phyloP scores from a whole-genome alignment of 495 filamentous ascomycete genomes.

The Margaritispora aquatica region DNA sequence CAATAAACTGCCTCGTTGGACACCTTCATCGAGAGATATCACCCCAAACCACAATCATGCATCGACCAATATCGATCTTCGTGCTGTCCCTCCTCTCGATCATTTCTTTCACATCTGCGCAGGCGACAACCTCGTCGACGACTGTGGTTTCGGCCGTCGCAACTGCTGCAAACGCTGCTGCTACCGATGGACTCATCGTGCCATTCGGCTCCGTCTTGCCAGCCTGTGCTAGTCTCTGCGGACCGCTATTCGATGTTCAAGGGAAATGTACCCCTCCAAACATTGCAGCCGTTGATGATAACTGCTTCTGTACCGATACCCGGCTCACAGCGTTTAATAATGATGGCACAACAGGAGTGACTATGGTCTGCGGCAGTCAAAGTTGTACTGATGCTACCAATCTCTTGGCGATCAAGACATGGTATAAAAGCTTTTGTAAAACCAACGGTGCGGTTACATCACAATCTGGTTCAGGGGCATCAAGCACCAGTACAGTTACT shows the following conservation, averaged over 20 bases:
- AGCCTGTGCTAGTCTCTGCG: slow-evolving; percentile 39
- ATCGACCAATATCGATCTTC: not conserved
- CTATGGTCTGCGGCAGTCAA: slow-evolving; percentile 4
- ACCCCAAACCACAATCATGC: slow-evolving; percentile 5
- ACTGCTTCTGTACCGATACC: slow-evolving; percentile 43
- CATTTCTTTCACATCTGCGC: slow-evolving; percentile 2
- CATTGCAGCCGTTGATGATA: slow-evolving; percentile 24
- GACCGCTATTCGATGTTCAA: slow-evolving; percentile 47
- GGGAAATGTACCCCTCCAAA: slow-evolving; percentile 43
- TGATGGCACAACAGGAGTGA: slow-evolving; percentile 13
- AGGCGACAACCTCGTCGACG: not conserved
- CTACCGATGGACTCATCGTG: slow-evolving; percentile 23
- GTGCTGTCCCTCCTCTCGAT: slow-evolving; percentile 12
- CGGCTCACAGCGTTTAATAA: slow-evolving; percentile 31
- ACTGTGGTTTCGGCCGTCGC: not conserved
- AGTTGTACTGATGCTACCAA: slow-evolving; percentile 20
- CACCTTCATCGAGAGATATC: too few species aligned
- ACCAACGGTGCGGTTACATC: not conserved
- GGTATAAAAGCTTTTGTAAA: slow-evolving; percentile 38
- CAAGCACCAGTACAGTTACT: not conserved
- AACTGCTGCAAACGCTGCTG: not conserved
- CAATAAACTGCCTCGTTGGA: too few species aligned
- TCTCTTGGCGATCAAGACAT: slow-evolving; percentile 36
- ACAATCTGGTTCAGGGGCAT: not conserved
- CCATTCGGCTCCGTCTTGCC: slow-evolving; percentile 37